Conservation (phyloP, 306 rosid species). For the Pueraria montana region DNA sequence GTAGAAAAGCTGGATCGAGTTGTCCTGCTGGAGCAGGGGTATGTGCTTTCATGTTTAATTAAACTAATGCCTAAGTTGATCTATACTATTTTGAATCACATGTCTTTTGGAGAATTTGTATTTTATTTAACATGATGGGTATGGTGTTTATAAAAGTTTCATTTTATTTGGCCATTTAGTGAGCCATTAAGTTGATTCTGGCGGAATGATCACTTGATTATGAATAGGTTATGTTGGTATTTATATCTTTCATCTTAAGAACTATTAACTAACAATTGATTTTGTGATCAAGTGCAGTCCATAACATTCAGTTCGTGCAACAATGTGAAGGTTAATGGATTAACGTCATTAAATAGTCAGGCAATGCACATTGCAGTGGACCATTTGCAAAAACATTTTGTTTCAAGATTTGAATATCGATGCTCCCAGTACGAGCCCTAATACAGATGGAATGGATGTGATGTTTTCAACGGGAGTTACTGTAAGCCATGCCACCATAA, state of each 20-base stretch:
- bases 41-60: background rate
- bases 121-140: too few relatives aligned
- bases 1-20: slow-evolving; percentile 35
- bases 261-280: background rate
- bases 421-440: slow-evolving; percentile 65
- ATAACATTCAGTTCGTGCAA: slow-evolving; percentile 58
- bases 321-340: slow-evolving; percentile 54
- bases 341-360: slow-evolving; percentile 59
- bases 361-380: slow-evolving; percentile 53
- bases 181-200: too few relatives aligned
- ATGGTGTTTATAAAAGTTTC: too few relatives aligned
- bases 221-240: too few relatives aligned
- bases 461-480: slow-evolving; percentile 52
- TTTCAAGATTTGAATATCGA: slow-evolving; percentile 51
- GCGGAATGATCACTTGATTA: too few relatives aligned
- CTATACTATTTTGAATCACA: too few relatives aligned
- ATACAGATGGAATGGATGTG: slow-evolving; percentile 71
- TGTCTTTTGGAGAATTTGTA: too few relatives aligned
- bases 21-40: slow-evolving; percentile 59
- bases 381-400: slow-evolving; percentile 50
- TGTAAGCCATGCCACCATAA: slow-evolving; percentile 41
- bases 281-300: slow-evolving; percentile 47
- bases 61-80: too few relatives aligned
- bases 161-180: too few relatives aligned
- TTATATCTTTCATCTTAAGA: too few relatives aligned